Evolutionary conservation across 768 basidiomycete genomes (phyloP).

Genomic region (Calocera viscosa): DNA sequence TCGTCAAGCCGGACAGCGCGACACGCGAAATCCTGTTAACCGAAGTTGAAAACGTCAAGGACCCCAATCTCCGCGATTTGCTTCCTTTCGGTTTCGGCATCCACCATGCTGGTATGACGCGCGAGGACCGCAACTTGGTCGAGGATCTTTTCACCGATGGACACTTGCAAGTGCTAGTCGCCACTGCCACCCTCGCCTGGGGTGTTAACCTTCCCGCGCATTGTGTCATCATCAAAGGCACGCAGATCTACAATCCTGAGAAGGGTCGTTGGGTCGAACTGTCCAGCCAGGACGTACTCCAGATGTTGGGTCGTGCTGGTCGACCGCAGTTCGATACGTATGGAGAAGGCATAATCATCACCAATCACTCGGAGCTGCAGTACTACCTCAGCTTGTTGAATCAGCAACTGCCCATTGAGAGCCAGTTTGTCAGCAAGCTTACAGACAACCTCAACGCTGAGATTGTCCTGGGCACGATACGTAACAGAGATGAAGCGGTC

Average conservation of each 20-base stretch:
- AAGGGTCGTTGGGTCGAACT: conserved; percentile 96
- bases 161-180: conserved; percentile 84
- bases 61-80: conserved; percentile 71
- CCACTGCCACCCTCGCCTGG: conserved; percentile 97
- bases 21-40: conserved; percentile 78
- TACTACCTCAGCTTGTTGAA: conserved; percentile 93
- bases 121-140: conserved; percentile 79
- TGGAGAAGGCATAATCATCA: conserved; percentile 97
- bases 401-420: conserved; percentile 95
- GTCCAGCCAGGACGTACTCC: conserved; percentile 88
- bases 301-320: conserved; percentile 97
- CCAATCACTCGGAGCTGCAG: conserved; percentile 91
- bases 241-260: conserved; percentile 97
- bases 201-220: conserved; percentile 98
- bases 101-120: conserved; percentile 93
- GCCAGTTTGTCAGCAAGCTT: conserved; percentile 81
- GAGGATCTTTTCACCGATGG: conserved; percentile 92
- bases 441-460: conserved; percentile 96
- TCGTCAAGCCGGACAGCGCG: conserved; percentile 86
- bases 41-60: conserved; percentile 72
- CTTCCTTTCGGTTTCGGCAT: conserved; percentile 95
- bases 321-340: conserved; percentile 94
- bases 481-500: conserved; percentile 93
- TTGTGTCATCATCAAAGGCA: conserved; percentile 99
- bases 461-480: conserved; percentile 84